These are phyloP conservation scores for Rosa chinensis DNA, from an alignment of 306 rosid genomes.

Conservation along the genomic window DNA sequence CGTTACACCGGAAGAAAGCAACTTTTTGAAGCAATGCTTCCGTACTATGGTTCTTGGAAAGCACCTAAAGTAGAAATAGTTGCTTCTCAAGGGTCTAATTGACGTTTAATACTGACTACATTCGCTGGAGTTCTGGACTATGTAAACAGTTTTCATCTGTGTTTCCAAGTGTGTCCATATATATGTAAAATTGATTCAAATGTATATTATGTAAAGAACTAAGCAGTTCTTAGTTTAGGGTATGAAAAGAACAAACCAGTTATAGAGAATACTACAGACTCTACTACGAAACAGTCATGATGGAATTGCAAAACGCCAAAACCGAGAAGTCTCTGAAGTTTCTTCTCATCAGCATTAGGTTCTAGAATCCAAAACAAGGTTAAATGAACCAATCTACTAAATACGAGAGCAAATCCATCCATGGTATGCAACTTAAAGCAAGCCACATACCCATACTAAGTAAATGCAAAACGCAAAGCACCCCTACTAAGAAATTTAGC, in stretches of 20 bases:
- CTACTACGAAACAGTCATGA: neutral
- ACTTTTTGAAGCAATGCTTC: neutral
- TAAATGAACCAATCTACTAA: neutral
- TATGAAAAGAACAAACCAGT: neutral
- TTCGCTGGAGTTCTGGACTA: neutral
- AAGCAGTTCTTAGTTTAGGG: neutral
- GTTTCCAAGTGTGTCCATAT: neutral
- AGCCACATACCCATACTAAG: neutral
- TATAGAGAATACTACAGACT: neutral
- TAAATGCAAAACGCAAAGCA: neutral
- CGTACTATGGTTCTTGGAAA: neutral
- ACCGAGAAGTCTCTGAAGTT: neutral
- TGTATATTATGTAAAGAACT: neutral
- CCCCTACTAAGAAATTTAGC: neutral
- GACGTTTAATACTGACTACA: neutral
- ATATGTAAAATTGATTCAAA: too few relatives aligned
- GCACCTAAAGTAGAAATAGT: neutral
- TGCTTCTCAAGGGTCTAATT: neutral
- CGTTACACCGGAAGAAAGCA: neutral
- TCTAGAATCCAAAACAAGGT: neutral
- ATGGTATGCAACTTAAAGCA: neutral
- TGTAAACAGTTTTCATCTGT: neutral
- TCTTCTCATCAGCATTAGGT: slow-evolving; percentile 2
- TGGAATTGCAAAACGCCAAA: neutral
- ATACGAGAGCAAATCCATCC: neutral